Percentiles rank a stretch among this genome's conserved stretches.
These are phyloP conservation scores for Xylariaceae sp. DNA, from an alignment of 2,329 filamentous ascomycete genomes.

Conservation along the genomic window DNA sequence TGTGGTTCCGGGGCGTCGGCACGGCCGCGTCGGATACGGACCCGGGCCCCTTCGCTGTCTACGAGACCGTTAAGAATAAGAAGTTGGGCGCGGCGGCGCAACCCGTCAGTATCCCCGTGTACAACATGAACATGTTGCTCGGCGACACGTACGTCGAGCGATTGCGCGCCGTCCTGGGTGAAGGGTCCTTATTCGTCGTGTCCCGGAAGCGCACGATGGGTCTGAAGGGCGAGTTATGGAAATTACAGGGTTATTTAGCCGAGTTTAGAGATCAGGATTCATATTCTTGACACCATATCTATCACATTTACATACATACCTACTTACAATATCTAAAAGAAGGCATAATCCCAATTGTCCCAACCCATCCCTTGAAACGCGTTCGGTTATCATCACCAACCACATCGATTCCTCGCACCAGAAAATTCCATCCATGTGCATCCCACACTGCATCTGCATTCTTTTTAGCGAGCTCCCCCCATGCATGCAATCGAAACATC, in stretches of 20 bases:
- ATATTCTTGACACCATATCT: not conserved
- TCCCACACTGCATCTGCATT: no score
- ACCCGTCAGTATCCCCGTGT: constrained; percentile 41
- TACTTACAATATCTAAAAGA: not conserved
- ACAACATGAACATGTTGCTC: constrained; percentile 49
- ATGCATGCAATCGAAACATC: no score
- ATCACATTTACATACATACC: not conserved
- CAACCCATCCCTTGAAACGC: no score
- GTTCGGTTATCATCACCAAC: no score
- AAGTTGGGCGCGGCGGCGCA: constrained; percentile 22
- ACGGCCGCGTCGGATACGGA: not conserved
- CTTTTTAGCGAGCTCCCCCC: no score
- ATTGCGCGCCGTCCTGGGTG: constrained; percentile 36
- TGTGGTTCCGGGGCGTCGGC: constrained; percentile 37
- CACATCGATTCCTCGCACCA: no score
- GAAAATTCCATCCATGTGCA: no score
- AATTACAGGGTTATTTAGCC: constrained; percentile 50
- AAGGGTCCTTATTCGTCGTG: constrained; percentile 41
- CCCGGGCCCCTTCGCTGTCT: constrained; percentile 40
- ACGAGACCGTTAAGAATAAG: constrained; percentile 35
- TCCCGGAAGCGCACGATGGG: constrained; percentile 38
- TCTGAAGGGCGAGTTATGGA: constrained; percentile 51
- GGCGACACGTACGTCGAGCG: constrained; percentile 41
- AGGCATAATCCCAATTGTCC: no score
- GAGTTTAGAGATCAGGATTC: constrained; percentile 14